These are phyloP conservation scores for Rutstroemia sp. DNA, from an alignment of 2,329 filamentous ascomycete species.

Conservation along the genomic window DNA sequence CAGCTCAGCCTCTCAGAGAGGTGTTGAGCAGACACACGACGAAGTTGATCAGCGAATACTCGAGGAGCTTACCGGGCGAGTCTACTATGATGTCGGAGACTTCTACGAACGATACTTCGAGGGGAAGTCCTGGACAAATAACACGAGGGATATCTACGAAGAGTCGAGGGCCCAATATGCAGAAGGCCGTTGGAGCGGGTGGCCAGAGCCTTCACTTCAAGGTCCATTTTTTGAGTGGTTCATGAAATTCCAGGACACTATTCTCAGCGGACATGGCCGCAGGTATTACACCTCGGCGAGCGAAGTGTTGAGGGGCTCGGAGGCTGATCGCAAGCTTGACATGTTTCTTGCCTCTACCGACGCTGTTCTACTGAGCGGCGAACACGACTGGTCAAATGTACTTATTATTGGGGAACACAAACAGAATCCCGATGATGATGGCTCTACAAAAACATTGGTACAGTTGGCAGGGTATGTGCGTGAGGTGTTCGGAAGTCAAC, in stretches of 20 bases:
- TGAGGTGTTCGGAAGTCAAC: conserved; percentile 28
- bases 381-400: not conserved
- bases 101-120: conserved; percentile 20
- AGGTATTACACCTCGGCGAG: conserved; percentile 24
- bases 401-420: conserved; percentile 23
- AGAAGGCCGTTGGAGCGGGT: conserved; percentile 18
- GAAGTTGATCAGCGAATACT: conserved; percentile 24
- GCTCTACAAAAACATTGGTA: conserved; percentile 19
- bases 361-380: conserved; percentile 13
- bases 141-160: conserved; percentile 20
- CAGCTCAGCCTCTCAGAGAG: conserved; percentile 20
- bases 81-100: conserved; percentile 8
- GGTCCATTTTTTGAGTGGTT: conserved; percentile 20
- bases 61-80: conserved; percentile 20
- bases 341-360: conserved; percentile 20
- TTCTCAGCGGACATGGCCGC: conserved; percentile 10
- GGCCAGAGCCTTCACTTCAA: conserved; percentile 20
- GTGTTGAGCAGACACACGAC: conserved; percentile 21
- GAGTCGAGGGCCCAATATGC: conserved; percentile 19
- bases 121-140: conserved; percentile 18
- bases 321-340: conserved; percentile 23
- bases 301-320: conserved; percentile 20
- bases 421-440: conserved; percentile 20
- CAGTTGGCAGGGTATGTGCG: conserved; percentile 22
- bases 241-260: conserved; percentile 16